These are phyloP conservation scores for Chaetomium fimeti DNA, from an alignment of 495 filamentous ascomycete species.

Conservation along the genomic window DNA sequence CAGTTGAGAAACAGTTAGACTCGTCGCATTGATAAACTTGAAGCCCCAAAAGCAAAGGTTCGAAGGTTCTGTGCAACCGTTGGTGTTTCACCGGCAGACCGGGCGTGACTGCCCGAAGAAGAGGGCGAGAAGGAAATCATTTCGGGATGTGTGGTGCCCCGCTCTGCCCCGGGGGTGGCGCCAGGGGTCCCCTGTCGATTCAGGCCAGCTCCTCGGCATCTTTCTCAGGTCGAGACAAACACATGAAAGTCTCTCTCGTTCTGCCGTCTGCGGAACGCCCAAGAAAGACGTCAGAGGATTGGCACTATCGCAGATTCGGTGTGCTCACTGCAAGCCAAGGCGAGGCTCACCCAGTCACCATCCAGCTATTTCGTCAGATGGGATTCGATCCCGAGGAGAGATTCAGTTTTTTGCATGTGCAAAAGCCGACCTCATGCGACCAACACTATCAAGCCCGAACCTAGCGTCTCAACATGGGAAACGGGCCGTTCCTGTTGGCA, in stretches of 20 bases:
- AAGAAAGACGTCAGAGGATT: conserved; percentile 1
- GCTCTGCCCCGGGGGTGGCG: conserved; percentile 24
- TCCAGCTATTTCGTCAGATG: background rate
- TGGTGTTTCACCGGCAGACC: conserved; percentile 6
- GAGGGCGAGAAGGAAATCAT: conserved; percentile 23
- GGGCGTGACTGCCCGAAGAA: conserved; percentile 32
- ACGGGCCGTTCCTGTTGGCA: background rate
- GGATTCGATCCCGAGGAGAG: background rate
- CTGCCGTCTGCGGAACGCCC: background rate
- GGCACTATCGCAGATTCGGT: background rate
- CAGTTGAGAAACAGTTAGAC: background rate
- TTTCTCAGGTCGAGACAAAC: conserved; percentile 24
- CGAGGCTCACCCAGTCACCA: background rate
- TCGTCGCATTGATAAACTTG: background rate
- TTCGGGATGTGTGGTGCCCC: conserved; percentile 15
- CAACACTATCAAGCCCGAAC: too few relatives aligned
- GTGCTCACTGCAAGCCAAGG: conserved; percentile 7
- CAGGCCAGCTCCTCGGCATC: conserved; percentile 30
- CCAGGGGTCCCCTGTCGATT: conserved; percentile 26
- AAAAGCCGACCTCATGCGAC: background rate
- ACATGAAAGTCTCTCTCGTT: conserved; percentile 33
- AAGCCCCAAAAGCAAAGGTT: background rate
- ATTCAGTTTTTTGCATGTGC: conserved; percentile 3
- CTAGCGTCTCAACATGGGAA: background rate
- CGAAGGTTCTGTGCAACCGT: background rate